phyloP scores from a whole-genome alignment of 306 rosid genomes.

The Betula pendula region DNA sequence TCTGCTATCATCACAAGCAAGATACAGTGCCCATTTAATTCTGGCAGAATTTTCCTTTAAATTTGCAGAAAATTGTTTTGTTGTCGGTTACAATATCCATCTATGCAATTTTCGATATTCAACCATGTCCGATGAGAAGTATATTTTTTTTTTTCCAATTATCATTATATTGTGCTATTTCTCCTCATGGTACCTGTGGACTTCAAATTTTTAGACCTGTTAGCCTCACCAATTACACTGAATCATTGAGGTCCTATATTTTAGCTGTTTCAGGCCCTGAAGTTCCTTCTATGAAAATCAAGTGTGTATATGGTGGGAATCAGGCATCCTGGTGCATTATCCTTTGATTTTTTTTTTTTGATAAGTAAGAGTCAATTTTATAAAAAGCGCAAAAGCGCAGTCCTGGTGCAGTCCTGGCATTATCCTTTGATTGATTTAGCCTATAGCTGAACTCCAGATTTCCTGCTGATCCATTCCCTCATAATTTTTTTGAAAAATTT shows the following conservation, averaged over 20 bases:
- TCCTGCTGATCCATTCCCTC: constrained; percentile 8
- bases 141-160: background rate
- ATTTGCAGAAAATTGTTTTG: background rate
- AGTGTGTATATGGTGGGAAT: background rate
- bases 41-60: background rate
- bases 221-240: background rate
- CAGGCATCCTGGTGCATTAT: constrained; percentile 10
- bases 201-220: background rate
- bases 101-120: background rate
- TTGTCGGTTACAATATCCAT: background rate
- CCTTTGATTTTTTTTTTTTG: too few species aligned
- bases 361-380: too few species aligned
- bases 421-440: constrained; percentile 20
- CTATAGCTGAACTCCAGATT: constrained; percentile 1
- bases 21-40: background rate
- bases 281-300: background rate
- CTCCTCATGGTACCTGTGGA: background rate
- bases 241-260: background rate
- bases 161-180: background rate
- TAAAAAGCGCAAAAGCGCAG: too few species aligned
- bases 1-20: background rate
- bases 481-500: background rate
- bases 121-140: background rate
- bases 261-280: background rate
- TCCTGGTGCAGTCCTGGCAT: constrained; percentile 10